These are phyloP conservation scores for Botrytis sinoallii DNA, from an alignment of 2,329 filamentous ascomycete species.

Conservation along the genomic window DNA sequence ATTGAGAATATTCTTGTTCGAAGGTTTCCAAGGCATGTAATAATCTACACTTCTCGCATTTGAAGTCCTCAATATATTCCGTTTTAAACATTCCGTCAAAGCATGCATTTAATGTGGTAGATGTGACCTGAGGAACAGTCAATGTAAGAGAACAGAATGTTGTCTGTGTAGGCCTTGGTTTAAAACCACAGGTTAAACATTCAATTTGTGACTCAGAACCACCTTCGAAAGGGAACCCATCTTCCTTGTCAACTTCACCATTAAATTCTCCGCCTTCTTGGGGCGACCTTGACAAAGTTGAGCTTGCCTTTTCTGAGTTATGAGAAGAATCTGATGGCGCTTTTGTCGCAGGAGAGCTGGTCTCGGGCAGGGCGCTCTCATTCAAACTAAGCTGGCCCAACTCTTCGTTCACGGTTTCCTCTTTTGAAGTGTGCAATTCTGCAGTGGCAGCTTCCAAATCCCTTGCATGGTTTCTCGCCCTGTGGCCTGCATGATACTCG, in stretches of 20 bases:
- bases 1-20: slow-evolving; percentile 53
- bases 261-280: slow-evolving; percentile 7
- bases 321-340: slow-evolving; percentile 9
- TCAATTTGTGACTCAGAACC: slow-evolving; percentile 92
- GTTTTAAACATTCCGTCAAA: slow-evolving; percentile 94
- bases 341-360: slow-evolving; percentile 6
- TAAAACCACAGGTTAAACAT: slow-evolving; percentile 85
- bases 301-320: slow-evolving; percentile 14
- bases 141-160: slow-evolving; percentile 90
- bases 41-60: slow-evolving; percentile 90
- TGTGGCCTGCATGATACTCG: slow-evolving; percentile 83
- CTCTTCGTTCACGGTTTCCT: slow-evolving; percentile 16
- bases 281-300: background rate
- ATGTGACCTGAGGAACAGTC: slow-evolving; percentile 79
- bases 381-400: slow-evolving; percentile 20
- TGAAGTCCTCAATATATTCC: slow-evolving; percentile 95
- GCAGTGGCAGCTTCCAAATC: slow-evolving; percentile 25
- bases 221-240: slow-evolving; percentile 89
- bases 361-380: slow-evolving; percentile 1
- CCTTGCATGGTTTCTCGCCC: slow-evolving; percentile 62
- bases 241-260: slow-evolving; percentile 45
- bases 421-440: slow-evolving; percentile 16
- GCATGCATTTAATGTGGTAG: slow-evolving; percentile 79
- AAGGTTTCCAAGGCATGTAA: slow-evolving; percentile 69
- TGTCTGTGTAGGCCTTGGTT: slow-evolving; percentile 77